phyloP scores from a whole-genome alignment of 352 stramenopile genomes.

The Globisporangium nunn region DNA sequence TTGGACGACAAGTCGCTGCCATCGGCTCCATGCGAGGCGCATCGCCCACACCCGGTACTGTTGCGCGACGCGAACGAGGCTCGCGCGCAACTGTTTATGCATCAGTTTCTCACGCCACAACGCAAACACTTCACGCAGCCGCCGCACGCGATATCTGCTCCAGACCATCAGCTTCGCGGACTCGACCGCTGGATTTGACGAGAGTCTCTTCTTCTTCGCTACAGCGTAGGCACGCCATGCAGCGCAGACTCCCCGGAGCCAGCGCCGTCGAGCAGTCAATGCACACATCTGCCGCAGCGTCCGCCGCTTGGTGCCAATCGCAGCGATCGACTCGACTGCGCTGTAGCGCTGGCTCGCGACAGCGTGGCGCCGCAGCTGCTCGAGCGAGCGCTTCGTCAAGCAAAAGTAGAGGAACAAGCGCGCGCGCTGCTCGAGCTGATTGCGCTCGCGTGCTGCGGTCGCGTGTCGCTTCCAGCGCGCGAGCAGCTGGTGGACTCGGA shows the following conservation, averaged over 20 bases:
- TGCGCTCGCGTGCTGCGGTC: neutral
- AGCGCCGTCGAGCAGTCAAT: neutral
- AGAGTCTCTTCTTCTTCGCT: neutral
- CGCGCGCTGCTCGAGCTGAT: constrained; percentile 9
- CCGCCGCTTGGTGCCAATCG: neutral
- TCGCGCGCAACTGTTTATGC: neutral
- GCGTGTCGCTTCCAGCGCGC: constrained; percentile 4
- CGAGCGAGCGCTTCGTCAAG: constrained; percentile 12
- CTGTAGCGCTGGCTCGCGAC: neutral
- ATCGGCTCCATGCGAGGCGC: constrained; percentile 5
- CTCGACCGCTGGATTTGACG: neutral
- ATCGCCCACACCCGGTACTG: neutral
- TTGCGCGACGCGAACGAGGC: constrained; percentile 1
- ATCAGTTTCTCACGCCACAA: neutral
- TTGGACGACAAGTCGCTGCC: constrained; percentile 1
- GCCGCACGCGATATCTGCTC: constrained; percentile 2
- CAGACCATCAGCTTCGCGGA: constrained; percentile 1
- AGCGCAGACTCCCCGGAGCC: neutral
- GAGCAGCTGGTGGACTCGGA: constrained; percentile 1
- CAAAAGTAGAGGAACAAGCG: constrained; percentile 18
- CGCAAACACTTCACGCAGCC: constrained; percentile 4
- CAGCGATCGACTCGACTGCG: neutral
- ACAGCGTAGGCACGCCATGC: neutral
- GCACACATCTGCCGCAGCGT: neutral
- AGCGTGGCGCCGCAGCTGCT: constrained; percentile 4